phyloP scores from a whole-genome alignment of 169 alveolate species.

The Plasmodium gaboni region DNA sequence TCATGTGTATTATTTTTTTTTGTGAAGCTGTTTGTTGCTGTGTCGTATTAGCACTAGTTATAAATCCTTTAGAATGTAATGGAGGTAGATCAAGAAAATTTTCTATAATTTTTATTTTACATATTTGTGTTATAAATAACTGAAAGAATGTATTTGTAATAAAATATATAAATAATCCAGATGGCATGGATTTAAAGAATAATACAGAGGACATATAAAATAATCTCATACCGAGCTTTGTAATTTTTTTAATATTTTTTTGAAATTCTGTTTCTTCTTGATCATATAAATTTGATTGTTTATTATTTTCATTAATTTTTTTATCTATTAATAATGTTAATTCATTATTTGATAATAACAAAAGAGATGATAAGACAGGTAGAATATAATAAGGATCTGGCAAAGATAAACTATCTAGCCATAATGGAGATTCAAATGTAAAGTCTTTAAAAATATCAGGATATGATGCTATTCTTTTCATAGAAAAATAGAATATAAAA shows the following conservation, averaged over 20 bases:
- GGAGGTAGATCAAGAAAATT: slow-evolving; percentile 60
- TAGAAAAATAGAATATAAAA: slow-evolving; percentile 82
- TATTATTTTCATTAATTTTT: slow-evolving; percentile 14
- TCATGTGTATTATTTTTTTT: slow-evolving; percentile 33
- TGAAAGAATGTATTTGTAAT: slow-evolving; percentile 59
- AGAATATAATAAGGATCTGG: slow-evolving; percentile 85
- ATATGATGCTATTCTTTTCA: slow-evolving; percentile 80
- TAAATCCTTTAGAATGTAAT: slow-evolving; percentile 43
- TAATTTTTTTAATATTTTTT: slow-evolving; percentile 46
- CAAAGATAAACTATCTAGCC: slow-evolving; percentile 84
- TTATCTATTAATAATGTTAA: slow-evolving; percentile 66
- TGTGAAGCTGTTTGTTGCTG: neutral
- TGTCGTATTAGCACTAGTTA: neutral
- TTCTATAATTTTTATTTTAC: slow-evolving; percentile 49
- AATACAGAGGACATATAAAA: slow-evolving; percentile 55
- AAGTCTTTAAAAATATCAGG: slow-evolving; percentile 80
- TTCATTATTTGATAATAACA: slow-evolving; percentile 77
- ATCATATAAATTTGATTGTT: neutral
- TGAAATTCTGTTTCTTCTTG: slow-evolving; percentile 56
- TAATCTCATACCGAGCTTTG: slow-evolving; percentile 39
- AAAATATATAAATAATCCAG: slow-evolving; percentile 58
- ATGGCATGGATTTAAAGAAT: slow-evolving; percentile 72
- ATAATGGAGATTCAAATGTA: slow-evolving; percentile 80
- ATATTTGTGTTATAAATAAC: slow-evolving; percentile 51
- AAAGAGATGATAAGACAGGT: slow-evolving; percentile 77